Evolutionary conservation across 192 early-diverging fungal genomes (phyloP), one percentile per base, ranked within the genome.

Genomic region (Coemansia sp.): DNA sequence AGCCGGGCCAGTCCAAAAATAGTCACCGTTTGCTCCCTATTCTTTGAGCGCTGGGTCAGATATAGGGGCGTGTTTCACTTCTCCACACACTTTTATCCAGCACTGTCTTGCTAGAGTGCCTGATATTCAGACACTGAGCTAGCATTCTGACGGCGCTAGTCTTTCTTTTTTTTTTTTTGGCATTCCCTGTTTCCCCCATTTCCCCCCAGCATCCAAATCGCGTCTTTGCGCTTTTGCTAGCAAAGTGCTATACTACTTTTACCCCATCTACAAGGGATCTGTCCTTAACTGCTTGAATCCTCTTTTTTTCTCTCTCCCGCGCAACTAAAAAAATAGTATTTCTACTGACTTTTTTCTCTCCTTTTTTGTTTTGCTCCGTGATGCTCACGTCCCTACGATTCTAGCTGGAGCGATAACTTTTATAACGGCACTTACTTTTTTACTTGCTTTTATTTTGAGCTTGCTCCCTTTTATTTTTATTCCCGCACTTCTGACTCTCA

Each of bases 401-500:
- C 31, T 58, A 36, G 31, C 10, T 58, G 8, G 56, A 35, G 33
- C 34, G 34, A 58, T 31, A 58, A 58, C 56, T 58, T 58, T 58
- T 58, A 21, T 58, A 58, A 58, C 56, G 56, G 56, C 56, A n/a
- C 56, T 21, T 55, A 50, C 48, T 50, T 50, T 31, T 55, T n/a
- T 58, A 58, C 56, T 36, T 58, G 33, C 33, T 21, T 58, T 34
- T 36, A 16, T 16, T 57, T 16, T 2, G 10, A 23, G 45, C 18
- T 48, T 50, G 24, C 33, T 18, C 20, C 33, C 34, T 8, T 31
- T 36, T 58, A 35, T 20, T 37, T 55, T 58, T 58, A 34, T 58
- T 58, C 56, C 56, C 56, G 56, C 34, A 37, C 56, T 58, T 20
- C 34, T 35, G 20, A 58, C 9, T 58, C 56, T 14, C 51, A 50